phyloP scores from a whole-genome alignment of 129 eudicot species.

The Centaurea solstitialis region DNA sequence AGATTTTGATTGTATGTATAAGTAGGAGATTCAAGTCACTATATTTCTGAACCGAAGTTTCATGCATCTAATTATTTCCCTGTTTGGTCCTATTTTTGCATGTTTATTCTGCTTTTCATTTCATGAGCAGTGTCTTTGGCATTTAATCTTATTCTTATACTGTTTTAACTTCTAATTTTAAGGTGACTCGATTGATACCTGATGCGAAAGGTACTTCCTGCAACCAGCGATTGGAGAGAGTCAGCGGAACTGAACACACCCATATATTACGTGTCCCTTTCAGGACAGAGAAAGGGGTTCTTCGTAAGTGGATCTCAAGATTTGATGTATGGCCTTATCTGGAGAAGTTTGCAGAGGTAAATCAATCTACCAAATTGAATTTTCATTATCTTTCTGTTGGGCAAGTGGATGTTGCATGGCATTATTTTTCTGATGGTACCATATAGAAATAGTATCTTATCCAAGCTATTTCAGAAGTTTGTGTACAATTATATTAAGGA shows the following conservation, averaged over 20 bases:
- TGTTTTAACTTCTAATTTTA: conserved; percentile 22
- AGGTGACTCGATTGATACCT: conserved; percentile 91
- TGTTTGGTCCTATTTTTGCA: not conserved
- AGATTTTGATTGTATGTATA: conserved; percentile 71
- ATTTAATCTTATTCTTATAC: conserved; percentile 17
- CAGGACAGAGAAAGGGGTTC: conserved; percentile 78
- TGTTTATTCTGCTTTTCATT: conserved; percentile 2
- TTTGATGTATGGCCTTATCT: conserved; percentile 99
- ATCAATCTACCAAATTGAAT: not conserved
- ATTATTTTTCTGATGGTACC: not conserved
- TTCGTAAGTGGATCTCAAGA: conserved; percentile 94
- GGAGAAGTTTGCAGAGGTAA: conserved; percentile 88
- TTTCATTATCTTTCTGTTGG: not conserved
- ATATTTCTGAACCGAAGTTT: not conserved
- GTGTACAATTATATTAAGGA: conserved; percentile 6
- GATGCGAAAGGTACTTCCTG: conserved; percentile 98
- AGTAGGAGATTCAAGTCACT: conserved; percentile 12
- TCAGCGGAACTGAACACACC: conserved; percentile 77
- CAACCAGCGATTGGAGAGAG: conserved; percentile 88
- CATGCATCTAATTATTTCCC: conserved; percentile 5
- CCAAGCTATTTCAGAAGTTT: not conserved
- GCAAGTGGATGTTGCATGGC: not conserved
- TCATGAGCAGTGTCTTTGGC: not conserved
- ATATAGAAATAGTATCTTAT: not conserved
- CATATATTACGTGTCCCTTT: conserved; percentile 92